Evolutionary conservation across 108 stramenopile species (phyloP).

Genomic region (Discostella pseudostelligera): DNA sequence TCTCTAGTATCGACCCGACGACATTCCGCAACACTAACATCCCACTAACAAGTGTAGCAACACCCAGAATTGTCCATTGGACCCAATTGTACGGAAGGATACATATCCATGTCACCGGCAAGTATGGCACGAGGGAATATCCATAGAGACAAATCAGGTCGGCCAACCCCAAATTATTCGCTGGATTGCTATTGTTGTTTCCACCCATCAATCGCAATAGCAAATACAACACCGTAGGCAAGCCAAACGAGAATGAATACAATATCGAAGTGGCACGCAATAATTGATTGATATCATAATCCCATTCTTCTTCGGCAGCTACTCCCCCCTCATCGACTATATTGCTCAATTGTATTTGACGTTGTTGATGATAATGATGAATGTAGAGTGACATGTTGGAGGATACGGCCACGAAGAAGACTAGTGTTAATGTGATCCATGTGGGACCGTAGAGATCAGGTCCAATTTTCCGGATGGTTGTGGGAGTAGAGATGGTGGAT

Average conservation of each 20-base stretch:
- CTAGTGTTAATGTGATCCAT: slow-evolving; percentile 82
- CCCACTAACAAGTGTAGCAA: slow-evolving; percentile 56
- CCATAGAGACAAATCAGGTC: slow-evolving; percentile 83
- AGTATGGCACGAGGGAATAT: slow-evolving; percentile 72
- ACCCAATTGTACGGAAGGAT: slow-evolving; percentile 53
- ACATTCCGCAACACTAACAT: slow-evolving; percentile 73
- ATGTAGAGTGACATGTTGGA: slow-evolving; percentile 54
- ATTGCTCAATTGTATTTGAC: slow-evolving; percentile 1
- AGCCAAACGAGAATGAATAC: slow-evolving; percentile 49
- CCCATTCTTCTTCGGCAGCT: slow-evolving; percentile 63
- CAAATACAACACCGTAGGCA: slow-evolving; percentile 60
- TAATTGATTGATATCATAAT: slow-evolving; percentile 79
- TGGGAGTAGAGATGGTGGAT: background rate
- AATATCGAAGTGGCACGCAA: slow-evolving; percentile 61
- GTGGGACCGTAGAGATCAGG: slow-evolving; percentile 86
- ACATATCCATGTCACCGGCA: slow-evolving; percentile 62
- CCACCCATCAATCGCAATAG: slow-evolving; percentile 58
- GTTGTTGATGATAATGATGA: slow-evolving; percentile 22
- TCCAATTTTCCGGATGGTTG: slow-evolving; percentile 42
- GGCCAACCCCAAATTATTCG: slow-evolving; percentile 36
- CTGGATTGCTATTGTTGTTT: too few species aligned
- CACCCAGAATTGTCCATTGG: slow-evolving; percentile 55
- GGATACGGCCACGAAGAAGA: slow-evolving; percentile 74
- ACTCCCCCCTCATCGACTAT: slow-evolving; percentile 27
- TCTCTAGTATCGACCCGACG: slow-evolving; percentile 54